Conservation (phyloP, 306 rosid genomes). For the Quercus gilva region DNA sequence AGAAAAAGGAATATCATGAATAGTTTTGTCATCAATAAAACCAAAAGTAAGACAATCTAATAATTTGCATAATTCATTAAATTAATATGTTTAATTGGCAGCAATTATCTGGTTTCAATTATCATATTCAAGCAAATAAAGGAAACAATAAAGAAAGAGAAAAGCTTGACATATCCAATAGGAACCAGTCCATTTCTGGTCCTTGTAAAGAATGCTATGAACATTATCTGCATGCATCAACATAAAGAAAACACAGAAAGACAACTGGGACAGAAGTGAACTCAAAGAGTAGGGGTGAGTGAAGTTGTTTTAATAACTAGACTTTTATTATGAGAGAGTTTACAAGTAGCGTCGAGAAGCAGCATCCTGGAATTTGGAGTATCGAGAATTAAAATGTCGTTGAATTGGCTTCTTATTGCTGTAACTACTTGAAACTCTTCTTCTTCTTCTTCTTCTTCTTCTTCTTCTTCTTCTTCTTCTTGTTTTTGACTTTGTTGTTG, state of each 20-base stretch:
- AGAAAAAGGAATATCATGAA: background rate
- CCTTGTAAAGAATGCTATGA: slow-evolving; percentile 80
- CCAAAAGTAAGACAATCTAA: background rate
- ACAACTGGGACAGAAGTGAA: background rate
- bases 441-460: slow-evolving; percentile 32
- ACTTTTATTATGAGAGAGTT: background rate
- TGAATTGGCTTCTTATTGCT: slow-evolving; percentile 48
- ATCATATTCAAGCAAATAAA: background rate
- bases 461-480: background rate
- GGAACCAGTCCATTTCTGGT: slow-evolving; percentile 75
- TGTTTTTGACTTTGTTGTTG: background rate
- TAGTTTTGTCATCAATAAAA: background rate
- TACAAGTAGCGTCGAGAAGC: slow-evolving; percentile 80
- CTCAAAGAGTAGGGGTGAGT: background rate
- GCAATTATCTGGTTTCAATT: background rate
- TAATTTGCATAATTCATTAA: background rate
- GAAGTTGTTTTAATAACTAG: background rate
- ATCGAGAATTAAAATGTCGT: slow-evolving; percentile 71
- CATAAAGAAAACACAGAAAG: slow-evolving; percentile 9
- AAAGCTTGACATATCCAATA: slow-evolving; percentile 63
- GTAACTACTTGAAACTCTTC: slow-evolving; percentile 51
- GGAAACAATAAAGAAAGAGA: background rate
- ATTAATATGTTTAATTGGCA: background rate
- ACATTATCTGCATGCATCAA: slow-evolving; percentile 51
- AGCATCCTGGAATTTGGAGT: slow-evolving; percentile 63